These are phyloP conservation scores for Fraxinus nigra DNA, from an alignment of 305 asterid genomes.

Conservation along the genomic window DNA sequence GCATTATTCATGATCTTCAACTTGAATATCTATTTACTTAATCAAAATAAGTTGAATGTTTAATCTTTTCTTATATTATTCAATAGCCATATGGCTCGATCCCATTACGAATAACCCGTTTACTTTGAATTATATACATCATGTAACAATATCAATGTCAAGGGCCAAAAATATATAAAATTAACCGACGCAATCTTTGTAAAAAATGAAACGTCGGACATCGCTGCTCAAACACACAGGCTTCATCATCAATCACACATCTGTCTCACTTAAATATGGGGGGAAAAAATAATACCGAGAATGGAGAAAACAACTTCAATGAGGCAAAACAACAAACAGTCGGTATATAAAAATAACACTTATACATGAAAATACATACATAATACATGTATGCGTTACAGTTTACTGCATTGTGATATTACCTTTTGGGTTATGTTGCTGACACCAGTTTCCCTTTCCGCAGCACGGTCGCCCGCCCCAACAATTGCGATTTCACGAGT, in stretches of 20 bases:
- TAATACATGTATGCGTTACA: background rate
- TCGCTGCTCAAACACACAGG: background rate
- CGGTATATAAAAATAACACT: background rate
- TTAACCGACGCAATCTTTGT: background rate
- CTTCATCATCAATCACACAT: background rate
- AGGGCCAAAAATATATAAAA: background rate
- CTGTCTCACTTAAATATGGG: background rate
- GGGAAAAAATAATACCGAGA: background rate
- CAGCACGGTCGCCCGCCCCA: background rate
- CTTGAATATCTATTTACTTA: constrained; percentile 23
- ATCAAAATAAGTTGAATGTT: constrained; percentile 13
- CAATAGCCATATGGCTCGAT: constrained; percentile 17
- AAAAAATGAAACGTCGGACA: background rate
- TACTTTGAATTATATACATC: constrained; percentile 31
- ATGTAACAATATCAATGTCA: background rate
- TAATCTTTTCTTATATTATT: constrained; percentile 28
- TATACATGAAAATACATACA: background rate
- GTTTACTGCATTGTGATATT: background rate
- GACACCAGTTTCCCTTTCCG: constrained; percentile 14
- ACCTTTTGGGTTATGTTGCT: constrained; percentile 37
- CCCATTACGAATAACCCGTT: constrained; percentile 26
- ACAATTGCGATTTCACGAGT: background rate
- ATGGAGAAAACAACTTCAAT: background rate
- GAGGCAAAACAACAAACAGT: background rate
- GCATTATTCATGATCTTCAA: constrained; percentile 15